Evolutionary conservation across 2,329 filamentous ascomycete species (phyloP).

Genomic region (Furcasterigmium sp.): DNA sequence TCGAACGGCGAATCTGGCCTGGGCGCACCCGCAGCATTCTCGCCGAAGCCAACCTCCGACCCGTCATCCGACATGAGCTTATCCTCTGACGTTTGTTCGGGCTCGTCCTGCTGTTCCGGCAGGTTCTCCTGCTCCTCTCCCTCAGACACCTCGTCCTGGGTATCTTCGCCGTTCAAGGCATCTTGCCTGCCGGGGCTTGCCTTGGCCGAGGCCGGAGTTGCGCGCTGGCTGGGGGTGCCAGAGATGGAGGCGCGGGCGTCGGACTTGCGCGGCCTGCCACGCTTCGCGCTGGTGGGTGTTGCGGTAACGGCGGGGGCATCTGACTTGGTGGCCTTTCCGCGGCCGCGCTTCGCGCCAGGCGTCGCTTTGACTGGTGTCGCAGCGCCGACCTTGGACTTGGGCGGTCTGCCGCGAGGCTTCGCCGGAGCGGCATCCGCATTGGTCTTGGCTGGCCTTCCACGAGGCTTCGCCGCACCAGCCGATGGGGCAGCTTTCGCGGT

Average conservation of each 20-base stretch:
- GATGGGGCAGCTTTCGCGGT: too few species aligned
- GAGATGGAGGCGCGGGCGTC: conserved; percentile 9
- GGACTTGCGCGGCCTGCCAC: conserved; percentile 27
- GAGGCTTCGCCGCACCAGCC: too few species aligned
- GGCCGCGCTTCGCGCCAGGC: conserved; percentile 4
- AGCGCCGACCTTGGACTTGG: not conserved
- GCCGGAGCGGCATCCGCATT: not conserved
- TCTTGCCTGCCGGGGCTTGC: not conserved
- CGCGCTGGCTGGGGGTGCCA: conserved; percentile 14
- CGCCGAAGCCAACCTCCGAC: too few species aligned
- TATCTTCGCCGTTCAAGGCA: conserved; percentile 3
- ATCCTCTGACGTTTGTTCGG: too few species aligned
- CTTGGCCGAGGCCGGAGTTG: not conserved
- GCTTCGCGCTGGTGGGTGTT: conserved; percentile 15
- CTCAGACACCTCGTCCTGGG: not conserved
- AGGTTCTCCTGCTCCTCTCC: not conserved
- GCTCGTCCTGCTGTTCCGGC: not conserved
- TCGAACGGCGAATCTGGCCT: too few species aligned
- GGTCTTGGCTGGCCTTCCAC: conserved; percentile 11
- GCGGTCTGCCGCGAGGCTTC: not conserved
- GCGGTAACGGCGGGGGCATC: conserved; percentile 7
- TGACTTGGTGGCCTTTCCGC: conserved; percentile 27
- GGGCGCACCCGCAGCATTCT: too few species aligned
- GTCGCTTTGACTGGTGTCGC: too few species aligned
- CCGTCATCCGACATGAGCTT: too few species aligned